phyloP scores from a whole-genome alignment of 352 stramenopile species.

The Globisporangium perplexum region DNA sequence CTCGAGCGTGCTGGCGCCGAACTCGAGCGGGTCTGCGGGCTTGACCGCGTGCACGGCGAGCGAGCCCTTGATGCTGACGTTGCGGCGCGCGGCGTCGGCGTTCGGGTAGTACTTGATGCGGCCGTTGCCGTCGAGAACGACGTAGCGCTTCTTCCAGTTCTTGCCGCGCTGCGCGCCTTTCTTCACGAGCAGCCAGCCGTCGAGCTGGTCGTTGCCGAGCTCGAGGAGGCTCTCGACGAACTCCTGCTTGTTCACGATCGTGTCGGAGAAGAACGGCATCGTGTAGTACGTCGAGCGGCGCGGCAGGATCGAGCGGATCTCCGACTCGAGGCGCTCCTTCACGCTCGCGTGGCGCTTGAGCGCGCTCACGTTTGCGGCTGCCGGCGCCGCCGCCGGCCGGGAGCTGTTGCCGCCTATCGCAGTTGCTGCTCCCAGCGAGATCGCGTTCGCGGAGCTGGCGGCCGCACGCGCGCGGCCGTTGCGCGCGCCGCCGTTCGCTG shows the following conservation, averaged over 20 bases:
- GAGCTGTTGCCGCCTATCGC: neutral
- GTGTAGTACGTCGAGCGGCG: constrained; percentile 67
- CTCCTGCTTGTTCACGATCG: constrained; percentile 66
- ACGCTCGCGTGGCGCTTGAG: constrained; percentile 34
- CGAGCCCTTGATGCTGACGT: constrained; percentile 73
- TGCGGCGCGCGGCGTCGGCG: constrained; percentile 66
- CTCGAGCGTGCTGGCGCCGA: constrained; percentile 71
- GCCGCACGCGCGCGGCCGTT: constrained; percentile 3
- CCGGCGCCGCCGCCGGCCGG: too few species aligned
- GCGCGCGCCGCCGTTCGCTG: neutral
- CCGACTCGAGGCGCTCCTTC: constrained; percentile 55
- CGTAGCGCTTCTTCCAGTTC: constrained; percentile 83
- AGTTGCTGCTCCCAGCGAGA: too few species aligned
- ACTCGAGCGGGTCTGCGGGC: constrained; percentile 62
- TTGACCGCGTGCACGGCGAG: constrained; percentile 75
- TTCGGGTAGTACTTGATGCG: constrained; percentile 80
- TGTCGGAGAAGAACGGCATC: constrained; percentile 74
- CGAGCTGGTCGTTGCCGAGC: constrained; percentile 57
- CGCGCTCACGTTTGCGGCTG: neutral
- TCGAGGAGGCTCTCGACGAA: constrained; percentile 66
- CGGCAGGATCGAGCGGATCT: constrained; percentile 53
- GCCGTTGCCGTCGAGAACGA: constrained; percentile 67
- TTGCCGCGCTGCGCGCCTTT: constrained; percentile 62
- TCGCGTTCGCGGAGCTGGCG: neutral
- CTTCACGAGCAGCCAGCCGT: constrained; percentile 80